Percentiles rank a stretch among this genome's conserved stretches.
Evolutionary conservation across 1,284 basidiomycete genomes (phyloP).

Genomic region (Moniliella sp.): DNA sequence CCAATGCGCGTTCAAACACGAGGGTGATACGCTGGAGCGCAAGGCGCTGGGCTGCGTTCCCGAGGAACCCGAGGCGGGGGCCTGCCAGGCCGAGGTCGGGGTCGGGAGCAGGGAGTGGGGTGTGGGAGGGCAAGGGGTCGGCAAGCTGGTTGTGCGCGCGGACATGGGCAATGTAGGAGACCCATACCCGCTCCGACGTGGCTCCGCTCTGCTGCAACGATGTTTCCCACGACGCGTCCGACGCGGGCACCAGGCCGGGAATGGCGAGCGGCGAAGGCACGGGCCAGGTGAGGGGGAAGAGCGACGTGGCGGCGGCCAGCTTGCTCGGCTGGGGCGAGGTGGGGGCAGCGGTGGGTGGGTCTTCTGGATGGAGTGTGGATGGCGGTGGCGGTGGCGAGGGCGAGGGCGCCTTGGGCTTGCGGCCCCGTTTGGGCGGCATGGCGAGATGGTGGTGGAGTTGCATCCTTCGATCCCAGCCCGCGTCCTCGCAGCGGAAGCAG

Average conservation of each 20-base stretch:
- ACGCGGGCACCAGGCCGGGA: slow-evolving; percentile 50
- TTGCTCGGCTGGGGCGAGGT: too few species aligned
- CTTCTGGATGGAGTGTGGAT: too few species aligned
- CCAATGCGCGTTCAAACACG: slow-evolving; percentile 75
- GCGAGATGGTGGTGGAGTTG: too few species aligned
- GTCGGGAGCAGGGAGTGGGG: slow-evolving; percentile 34
- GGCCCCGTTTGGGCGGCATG: too few species aligned
- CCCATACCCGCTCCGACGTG: slow-evolving; percentile 73
- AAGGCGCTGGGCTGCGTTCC: slow-evolving; percentile 49
- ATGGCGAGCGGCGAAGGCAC: slow-evolving; percentile 59
- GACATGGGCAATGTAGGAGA: slow-evolving; percentile 58
- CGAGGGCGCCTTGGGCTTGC: too few species aligned
- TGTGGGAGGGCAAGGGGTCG: slow-evolving; percentile 23
- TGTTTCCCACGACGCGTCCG: slow-evolving; percentile 71
- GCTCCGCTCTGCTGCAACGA: slow-evolving; percentile 86
- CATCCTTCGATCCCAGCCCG: too few species aligned
- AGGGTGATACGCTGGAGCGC: slow-evolving; percentile 64
- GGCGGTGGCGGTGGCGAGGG: too few species aligned
- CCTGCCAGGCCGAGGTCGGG: slow-evolving; percentile 13
- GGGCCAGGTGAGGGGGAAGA: slow-evolving; percentile 63
- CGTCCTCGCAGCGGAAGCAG: too few species aligned
- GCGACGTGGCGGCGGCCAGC: too few species aligned
- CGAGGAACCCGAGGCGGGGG: slow-evolving; percentile 38
- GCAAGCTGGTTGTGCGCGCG: slow-evolving; percentile 43
- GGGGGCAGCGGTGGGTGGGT: too few species aligned